These are phyloP conservation scores for Pythium folliculosum DNA, from an alignment of 352 stramenopile species.

Conservation along the genomic window DNA sequence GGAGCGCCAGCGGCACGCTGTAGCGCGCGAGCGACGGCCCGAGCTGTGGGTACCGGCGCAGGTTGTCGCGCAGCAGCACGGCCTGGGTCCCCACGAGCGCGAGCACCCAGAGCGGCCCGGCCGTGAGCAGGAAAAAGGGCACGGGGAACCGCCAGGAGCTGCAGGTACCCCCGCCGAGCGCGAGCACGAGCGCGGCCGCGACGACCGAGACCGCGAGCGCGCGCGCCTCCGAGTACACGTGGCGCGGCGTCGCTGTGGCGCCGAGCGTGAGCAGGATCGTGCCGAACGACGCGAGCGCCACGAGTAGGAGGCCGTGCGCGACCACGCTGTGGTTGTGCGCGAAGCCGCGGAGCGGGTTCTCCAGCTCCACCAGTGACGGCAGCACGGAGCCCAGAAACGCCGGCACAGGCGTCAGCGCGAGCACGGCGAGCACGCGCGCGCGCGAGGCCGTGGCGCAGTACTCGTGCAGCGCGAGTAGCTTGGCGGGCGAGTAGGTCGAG, in stretches of 20 bases:
- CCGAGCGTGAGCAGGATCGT: slow-evolving; percentile 15
- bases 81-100: neutral
- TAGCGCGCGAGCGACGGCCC: slow-evolving; percentile 9
- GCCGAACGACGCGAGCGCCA: slow-evolving; percentile 10
- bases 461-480: slow-evolving; percentile 18
- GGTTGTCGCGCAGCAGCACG: slow-evolving; percentile 6
- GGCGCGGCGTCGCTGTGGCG: neutral
- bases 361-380: slow-evolving; percentile 11
- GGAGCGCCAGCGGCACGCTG: neutral
- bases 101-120: slow-evolving; percentile 2
- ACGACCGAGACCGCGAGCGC: too few species aligned
- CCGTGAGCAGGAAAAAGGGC: too few species aligned
- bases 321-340: neutral
- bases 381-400: slow-evolving; percentile 5
- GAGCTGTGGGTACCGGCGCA: neutral
- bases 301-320: slow-evolving; percentile 1
- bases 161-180: neutral
- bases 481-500: slow-evolving; percentile 20
- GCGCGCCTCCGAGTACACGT: slow-evolving; percentile 11
- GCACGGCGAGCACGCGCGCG: neutral
- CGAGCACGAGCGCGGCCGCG: neutral
- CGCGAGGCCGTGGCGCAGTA: neutral
- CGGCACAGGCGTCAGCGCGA: slow-evolving; percentile 13
- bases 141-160: slow-evolving; percentile 24
- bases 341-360: neutral